Conservation (phyloP, 257 asterid species). For the Solanum pinnatisectum region DNA sequence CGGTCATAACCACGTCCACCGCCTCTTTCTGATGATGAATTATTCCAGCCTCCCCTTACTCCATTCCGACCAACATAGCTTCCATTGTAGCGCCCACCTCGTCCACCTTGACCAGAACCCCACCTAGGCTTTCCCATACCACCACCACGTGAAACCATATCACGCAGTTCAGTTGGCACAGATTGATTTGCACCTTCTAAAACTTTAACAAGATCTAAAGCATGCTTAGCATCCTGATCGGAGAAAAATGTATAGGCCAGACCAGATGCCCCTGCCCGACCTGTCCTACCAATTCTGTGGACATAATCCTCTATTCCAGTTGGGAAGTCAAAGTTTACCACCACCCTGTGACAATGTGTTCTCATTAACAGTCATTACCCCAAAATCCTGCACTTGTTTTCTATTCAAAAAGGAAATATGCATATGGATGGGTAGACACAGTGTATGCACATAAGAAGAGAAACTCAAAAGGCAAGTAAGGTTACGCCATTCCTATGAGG, state of each 20-base stretch:
- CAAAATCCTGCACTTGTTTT: neutral
- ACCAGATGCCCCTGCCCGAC: conserved; percentile 15
- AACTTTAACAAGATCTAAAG: conserved; percentile 55
- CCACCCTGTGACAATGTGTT: conserved; percentile 41
- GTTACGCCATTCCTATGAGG: neutral
- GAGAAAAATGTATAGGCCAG: conserved; percentile 40
- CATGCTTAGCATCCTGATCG: conserved; percentile 64
- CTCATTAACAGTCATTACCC: neutral
- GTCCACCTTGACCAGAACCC: conserved; percentile 60
- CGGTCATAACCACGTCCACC: conserved; percentile 33
- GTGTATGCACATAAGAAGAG: neutral
- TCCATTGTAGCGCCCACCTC: conserved; percentile 25
- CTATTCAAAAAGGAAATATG: neutral
- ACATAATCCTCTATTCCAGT: conserved; percentile 14
- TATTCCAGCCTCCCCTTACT: conserved; percentile 33
- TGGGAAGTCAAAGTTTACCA: conserved; percentile 18
- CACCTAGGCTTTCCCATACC: conserved; percentile 66
- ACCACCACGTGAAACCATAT: conserved; percentile 57
- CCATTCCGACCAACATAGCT: conserved; percentile 38
- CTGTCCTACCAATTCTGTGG: conserved; percentile 15
- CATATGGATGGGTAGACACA: neutral
- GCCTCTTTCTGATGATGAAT: conserved; percentile 19
- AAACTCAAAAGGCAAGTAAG: neutral
- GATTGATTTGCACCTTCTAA: conserved; percentile 66
- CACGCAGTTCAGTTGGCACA: conserved; percentile 54